A percentile compares a stretch with the other conserved stretches of the same genome.
phyloP scores from a whole-genome alignment of 1,284 basidiomycete species.

The Ceratobasidium sp. region DNA sequence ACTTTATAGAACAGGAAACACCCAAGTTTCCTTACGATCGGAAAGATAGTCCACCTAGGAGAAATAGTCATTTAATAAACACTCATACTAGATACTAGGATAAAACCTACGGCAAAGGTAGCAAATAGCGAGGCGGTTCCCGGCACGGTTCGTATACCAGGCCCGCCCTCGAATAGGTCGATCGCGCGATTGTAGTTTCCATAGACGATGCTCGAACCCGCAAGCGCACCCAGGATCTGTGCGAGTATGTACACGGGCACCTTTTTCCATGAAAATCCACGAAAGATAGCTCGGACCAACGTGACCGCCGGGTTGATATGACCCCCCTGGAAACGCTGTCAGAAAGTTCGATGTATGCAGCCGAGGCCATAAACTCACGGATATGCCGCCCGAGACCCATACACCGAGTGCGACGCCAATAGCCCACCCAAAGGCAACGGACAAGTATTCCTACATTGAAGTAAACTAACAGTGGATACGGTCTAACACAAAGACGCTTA shows the following conservation, averaged over 20 bases:
- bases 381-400: constrained; percentile 69
- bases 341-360: background rate
- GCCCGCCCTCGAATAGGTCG: constrained; percentile 69
- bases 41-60: constrained; percentile 40
- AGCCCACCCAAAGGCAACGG: constrained; percentile 71
- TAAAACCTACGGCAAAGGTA: constrained; percentile 66
- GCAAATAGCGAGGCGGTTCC: constrained; percentile 74
- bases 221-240: constrained; percentile 72
- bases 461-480: constrained; percentile 23
- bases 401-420: constrained; percentile 68
- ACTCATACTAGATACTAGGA: background rate
- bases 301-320: constrained; percentile 84
- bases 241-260: constrained; percentile 74
- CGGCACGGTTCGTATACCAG: constrained; percentile 62
- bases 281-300: constrained; percentile 67
- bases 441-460: constrained; percentile 58
- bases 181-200: constrained; percentile 80
- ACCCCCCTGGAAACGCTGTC: constrained; percentile 56
- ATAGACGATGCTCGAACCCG: constrained; percentile 72
- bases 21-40: constrained; percentile 30
- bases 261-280: constrained; percentile 79
- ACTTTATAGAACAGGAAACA: constrained; percentile 58
- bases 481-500: constrained; percentile 52
- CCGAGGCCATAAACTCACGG: constrained; percentile 44
- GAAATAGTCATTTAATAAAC: background rate